These are phyloP conservation scores for Haematococcus lacustris DNA, from an alignment of 139 green algal species.

Conservation along the genomic window DNA sequence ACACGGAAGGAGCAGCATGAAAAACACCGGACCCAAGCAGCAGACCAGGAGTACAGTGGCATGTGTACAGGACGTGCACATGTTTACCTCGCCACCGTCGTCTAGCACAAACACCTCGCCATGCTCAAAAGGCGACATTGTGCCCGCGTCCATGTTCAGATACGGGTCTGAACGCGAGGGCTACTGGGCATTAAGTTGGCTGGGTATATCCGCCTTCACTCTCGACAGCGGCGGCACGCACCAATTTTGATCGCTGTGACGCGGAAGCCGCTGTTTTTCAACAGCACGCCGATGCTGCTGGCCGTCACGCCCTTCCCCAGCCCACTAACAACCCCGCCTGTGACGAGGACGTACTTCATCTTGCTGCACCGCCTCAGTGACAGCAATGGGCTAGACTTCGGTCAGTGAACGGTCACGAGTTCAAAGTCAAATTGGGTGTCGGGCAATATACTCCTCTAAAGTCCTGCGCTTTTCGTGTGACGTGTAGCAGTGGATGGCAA, in stretches of 20 bases:
- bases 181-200: too few species aligned
- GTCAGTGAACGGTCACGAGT: too few species aligned
- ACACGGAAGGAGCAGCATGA: too few species aligned
- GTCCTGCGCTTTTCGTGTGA: background rate
- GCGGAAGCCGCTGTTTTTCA: constrained; percentile 86
- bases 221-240: too few species aligned
- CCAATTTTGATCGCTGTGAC: constrained; percentile 97
- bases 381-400: too few species aligned
- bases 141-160: constrained; percentile 98
- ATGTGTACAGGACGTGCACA: too few species aligned
- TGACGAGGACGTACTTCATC: constrained; percentile 98
- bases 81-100: constrained; percentile 79
- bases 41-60: too few species aligned
- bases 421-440: too few species aligned
- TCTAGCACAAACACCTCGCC: constrained; percentile 99
- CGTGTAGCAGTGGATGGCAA: background rate
- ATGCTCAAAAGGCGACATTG: constrained; percentile 99
- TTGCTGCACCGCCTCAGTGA: background rate
- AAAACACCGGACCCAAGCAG: too few species aligned
- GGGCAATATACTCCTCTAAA: background rate
- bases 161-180: constrained; percentile 99
- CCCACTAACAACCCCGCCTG: constrained; percentile 92
- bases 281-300: constrained; percentile 87
- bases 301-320: constrained; percentile 97
- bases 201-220: too few species aligned